Evolutionary conservation across 176 grass and related monocot species (phyloP), one percentile per base, ranked within the genome.

Genomic region (Triticum timopheevii): DNA sequence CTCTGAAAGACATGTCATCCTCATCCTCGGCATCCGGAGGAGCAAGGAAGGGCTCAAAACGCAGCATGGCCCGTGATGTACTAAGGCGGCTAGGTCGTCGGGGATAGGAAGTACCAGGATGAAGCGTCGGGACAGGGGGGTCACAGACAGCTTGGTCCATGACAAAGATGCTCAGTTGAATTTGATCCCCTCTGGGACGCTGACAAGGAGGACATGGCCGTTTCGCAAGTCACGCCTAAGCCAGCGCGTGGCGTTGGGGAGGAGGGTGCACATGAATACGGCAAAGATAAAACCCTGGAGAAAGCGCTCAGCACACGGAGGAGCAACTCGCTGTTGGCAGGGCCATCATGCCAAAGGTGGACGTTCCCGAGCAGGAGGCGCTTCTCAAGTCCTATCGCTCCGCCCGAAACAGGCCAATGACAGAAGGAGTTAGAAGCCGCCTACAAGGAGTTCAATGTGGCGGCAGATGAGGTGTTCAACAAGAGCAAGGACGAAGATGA

Each of bases 11-110:
- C 4, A 36, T 13, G 28, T 50, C 39, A 4, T 25, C 40, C 7
- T 70, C 45, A 34, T 34, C 62, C 9, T 52, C 61, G n/a, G 1
- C 30, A 13, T 0, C 42, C 0, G 39, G 15, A 47, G 66, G 84
- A 17, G 45, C 65, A 33, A 86, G 76, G n/a, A 80, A 71, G 16
- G 73, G 20, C 5, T 85, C 44, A 42, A 67, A 50, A 50, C 45
- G 13, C 47, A 16, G 0, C 47, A 50, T 50, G 47, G 5, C 47
- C 4, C 4, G 4, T 50, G 47, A 0, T 70, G 15, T 4, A 70
- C 64, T 27, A 25, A 22, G 7, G 77, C 54, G 4, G 52, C 24
- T 16, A 87, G 35, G 39, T 80, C 42, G 1, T 2, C 22, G 22
- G 86, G 78, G 15, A 56, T 65, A 20, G 15, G 0, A 4, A 59